Evolutionary conservation across 768 basidiomycete species (phyloP).

Genomic region (Coprinopsis sp.): DNA sequence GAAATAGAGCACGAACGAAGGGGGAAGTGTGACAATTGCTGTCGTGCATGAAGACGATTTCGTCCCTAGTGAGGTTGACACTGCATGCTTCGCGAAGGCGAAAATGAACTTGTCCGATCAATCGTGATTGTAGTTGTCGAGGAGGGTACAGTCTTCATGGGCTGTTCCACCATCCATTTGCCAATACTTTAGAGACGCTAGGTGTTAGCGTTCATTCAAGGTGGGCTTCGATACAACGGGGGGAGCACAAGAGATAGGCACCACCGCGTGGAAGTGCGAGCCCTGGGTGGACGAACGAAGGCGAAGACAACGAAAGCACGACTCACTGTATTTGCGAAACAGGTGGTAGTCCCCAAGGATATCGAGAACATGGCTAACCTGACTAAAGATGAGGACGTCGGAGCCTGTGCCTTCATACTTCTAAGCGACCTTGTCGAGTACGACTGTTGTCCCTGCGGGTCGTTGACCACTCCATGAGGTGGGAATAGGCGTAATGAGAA

Average conservation of each 20-base stretch:
- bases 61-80: conserved; percentile 93
- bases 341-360: conserved; percentile 97
- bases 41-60: conserved; percentile 93
- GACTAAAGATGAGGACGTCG: conserved; percentile 93
- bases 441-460: conserved; percentile 99
- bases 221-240: no score
- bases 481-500: no score
- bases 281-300: no score
- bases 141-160: conserved; percentile 96
- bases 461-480: no score
- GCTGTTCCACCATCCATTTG: conserved; percentile 95
- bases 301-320: background rate
- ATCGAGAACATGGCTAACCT: conserved; percentile 98
- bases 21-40: no score
- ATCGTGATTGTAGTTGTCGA: conserved; percentile 96
- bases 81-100: conserved; percentile 92
- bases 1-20: conserved; percentile 37
- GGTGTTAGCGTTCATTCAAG: no score
- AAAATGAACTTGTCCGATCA: conserved; percentile 95
- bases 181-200: conserved; percentile 72
- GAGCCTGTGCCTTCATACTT: conserved; percentile 92
- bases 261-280: no score
- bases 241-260: no score
- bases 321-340: conserved; percentile 83
- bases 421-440: conserved; percentile 89